Evolutionary conservation across 148 eudicot genomes (phyloP), one percentile per base, ranked within the genome.

Genomic region (Rhododendron vialii): DNA sequence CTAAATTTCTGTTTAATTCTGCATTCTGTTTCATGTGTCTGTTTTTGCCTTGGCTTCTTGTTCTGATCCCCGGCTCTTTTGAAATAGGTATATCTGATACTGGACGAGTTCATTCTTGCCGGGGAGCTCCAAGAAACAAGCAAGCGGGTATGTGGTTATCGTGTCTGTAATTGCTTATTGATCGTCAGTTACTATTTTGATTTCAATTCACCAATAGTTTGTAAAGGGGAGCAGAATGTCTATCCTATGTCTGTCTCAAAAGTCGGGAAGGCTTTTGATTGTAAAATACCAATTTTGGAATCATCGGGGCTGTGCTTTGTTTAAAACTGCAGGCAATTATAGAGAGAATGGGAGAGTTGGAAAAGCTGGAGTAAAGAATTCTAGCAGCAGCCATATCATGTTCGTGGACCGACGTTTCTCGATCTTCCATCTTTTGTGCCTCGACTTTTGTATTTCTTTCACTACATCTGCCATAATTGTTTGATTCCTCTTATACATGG

Each of bases 41-140:
- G 33, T 26, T 67, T 67, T 24, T 33, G 11, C n/a, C 7, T 78
- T 78, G 30, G n/a, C 50, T 57, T 82, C 14, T 59, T 57, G 18
- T 82, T 82, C 48, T 82, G 53, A 57, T 36, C 26, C n/a, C 75
- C 1, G 33, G 24, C 59, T 35, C 43, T 57, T 82, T 7, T 7
- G n/a, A n/a, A 45, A 83, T 45, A 86, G 88, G 88, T 86, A 1
- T 86, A 82, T 55, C 81, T 86, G 57, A 86, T 86, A 82, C 59
- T 86, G 78, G 88, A 86, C n/a, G 88, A 86, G 81, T 86, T 86
- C 73, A 86, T 86, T 53, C 88, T 81, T 81, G 88, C 84, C 18
- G 88, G 88, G 85, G 85, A 86, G 81, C 88, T 86, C 84, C 88
- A 86, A 82, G 88, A 86, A 73, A 86, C 88, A 53, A 86, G 85